Conservation (phyloP, 2,329 filamentous ascomycete species). For the Ophiostoma piceae region DNA sequence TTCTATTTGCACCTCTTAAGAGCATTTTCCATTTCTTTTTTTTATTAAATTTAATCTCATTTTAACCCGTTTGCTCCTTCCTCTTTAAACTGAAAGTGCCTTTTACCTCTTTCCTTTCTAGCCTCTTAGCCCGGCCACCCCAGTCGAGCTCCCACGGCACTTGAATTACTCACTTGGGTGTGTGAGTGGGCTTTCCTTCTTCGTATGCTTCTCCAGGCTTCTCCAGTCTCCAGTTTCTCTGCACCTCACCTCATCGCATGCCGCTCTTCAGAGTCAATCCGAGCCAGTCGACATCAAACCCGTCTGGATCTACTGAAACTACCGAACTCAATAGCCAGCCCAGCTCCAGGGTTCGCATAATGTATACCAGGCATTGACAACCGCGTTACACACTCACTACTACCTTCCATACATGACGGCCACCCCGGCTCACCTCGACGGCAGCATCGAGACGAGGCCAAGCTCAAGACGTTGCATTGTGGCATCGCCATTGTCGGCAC, state of each 20-base stretch:
- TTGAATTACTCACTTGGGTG: not conserved
- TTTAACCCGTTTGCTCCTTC: slow-evolving; percentile 1
- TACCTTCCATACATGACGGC: not conserved
- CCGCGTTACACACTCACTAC: not conserved
- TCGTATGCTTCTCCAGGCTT: not conserved
- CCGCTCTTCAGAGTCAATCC: not conserved
- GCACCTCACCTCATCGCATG: not conserved
- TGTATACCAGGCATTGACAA: not conserved
- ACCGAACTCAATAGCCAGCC: not conserved
- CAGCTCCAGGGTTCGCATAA: not conserved
- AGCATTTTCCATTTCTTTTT: slow-evolving; percentile 1
- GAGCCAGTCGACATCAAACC: not conserved
- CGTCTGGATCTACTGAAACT: not conserved
- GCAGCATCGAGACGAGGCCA: not conserved
- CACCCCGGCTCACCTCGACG: not conserved
- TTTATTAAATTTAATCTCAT: not conserved
- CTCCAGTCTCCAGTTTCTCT: slow-evolving; percentile 6
- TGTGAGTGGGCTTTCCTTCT: not conserved
- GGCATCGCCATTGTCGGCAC: not conserved
- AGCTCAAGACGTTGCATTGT: not conserved
- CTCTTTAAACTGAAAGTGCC: not conserved
- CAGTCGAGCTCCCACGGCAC: not conserved
- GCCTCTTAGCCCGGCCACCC: not conserved
- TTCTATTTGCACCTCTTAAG: not conserved
- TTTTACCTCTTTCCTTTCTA: slow-evolving; percentile 5